phyloP scores from a whole-genome alignment of 345 rosid genomes.

The Euphorbia tirucalli region DNA sequence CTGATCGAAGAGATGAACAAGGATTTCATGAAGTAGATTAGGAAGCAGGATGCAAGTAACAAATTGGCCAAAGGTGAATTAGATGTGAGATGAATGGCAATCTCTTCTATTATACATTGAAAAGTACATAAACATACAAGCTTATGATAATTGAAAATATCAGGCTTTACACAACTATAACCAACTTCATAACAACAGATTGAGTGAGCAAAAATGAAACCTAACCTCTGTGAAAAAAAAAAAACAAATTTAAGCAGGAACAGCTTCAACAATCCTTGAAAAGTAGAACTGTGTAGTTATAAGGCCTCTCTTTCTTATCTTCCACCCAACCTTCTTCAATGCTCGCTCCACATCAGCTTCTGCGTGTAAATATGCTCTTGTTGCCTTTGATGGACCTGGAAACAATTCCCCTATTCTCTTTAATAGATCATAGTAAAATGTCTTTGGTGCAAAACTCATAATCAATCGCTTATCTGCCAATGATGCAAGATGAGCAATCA shows the following conservation, averaged over 20 bases:
- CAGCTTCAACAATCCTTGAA: slow-evolving; percentile 78
- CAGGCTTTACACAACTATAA: slow-evolving; percentile 17
- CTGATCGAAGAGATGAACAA: slow-evolving; percentile 7
- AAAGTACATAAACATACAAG: neutral
- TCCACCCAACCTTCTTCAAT: slow-evolving; percentile 84
- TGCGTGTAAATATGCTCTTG: slow-evolving; percentile 83
- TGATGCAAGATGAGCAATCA: slow-evolving; percentile 93
- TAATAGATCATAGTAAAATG: slow-evolving; percentile 69
- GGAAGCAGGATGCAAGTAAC: neutral
- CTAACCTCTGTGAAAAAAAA: slow-evolving; percentile 25
- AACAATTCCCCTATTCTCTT: slow-evolving; percentile 91
- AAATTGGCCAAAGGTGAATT: slow-evolving; percentile 3
- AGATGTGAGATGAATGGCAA: slow-evolving; percentile 12
- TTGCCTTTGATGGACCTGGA: slow-evolving; percentile 97
- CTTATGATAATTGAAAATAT: neutral
- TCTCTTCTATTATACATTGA: slow-evolving; percentile 16
- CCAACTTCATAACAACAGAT: slow-evolving; percentile 5
- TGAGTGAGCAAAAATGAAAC: neutral
- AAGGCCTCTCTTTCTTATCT: slow-evolving; percentile 73
- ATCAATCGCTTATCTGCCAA: slow-evolving; percentile 74
- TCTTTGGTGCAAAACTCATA: slow-evolving; percentile 91
- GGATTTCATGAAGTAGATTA: neutral
- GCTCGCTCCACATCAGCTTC: slow-evolving; percentile 93
- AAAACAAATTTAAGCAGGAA: slow-evolving; percentile 49
- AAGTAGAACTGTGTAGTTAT: slow-evolving; percentile 80